A percentile compares a stretch with the other conserved stretches of the same genome.
Conservation (phyloP, 495 filamentous ascomycete genomes). For the Xylaria longipes region DNA sequence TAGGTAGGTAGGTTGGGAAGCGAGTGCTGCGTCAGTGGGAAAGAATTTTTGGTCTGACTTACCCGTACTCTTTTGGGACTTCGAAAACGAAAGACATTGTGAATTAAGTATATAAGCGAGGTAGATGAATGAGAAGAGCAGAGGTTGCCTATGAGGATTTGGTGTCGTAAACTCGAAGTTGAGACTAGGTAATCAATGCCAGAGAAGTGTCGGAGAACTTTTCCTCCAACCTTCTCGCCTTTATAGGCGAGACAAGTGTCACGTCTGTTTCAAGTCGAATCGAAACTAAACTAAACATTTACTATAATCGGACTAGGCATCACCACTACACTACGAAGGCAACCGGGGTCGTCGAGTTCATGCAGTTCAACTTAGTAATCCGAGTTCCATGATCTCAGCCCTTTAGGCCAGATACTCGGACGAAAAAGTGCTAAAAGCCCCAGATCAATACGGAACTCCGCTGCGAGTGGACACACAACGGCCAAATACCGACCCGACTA, state of each 20-base stretch:
- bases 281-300: background rate
- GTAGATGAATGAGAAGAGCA: background rate
- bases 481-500: constrained; percentile 9
- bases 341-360: constrained; percentile 11
- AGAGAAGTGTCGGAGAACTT: constrained; percentile 9
- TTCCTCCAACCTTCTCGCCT: background rate
- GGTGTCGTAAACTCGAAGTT: background rate
- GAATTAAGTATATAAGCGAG: background rate
- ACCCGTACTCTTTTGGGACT: constrained; percentile 53
- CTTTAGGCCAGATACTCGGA: background rate
- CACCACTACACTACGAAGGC: constrained; percentile 3
- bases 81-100: constrained; percentile 34
- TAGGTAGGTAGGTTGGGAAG: background rate
- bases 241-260: constrained; percentile 20
- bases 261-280: constrained; percentile 7
- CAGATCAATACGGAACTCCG: background rate
- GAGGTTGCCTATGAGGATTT: too few species aligned
- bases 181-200: background rate
- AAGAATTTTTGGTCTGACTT: constrained; percentile 26
- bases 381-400: background rate
- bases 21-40: background rate
- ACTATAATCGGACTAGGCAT: constrained; percentile 16
- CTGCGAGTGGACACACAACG: background rate
- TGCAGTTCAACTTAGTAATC: constrained; percentile 3
- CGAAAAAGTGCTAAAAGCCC: background rate